Percentiles rank a stretch among this genome's conserved stretches.
Evolutionary conservation across 495 filamentous ascomycete species (phyloP).

Genomic region (Hypoxylon intermedium): DNA sequence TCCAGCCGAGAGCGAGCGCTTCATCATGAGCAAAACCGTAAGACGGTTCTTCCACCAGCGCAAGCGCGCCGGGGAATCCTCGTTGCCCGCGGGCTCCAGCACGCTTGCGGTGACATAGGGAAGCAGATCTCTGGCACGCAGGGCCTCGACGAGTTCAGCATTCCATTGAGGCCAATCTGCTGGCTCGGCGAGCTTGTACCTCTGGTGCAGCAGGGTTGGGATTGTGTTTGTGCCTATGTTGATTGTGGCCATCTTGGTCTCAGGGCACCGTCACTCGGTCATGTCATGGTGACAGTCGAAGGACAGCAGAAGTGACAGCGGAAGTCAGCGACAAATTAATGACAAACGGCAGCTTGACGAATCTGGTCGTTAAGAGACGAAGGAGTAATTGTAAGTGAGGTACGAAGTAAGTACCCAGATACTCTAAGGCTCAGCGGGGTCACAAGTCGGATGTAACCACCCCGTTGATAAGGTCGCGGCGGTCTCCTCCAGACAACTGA

Average conservation of each 20-base stretch:
- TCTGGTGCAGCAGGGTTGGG: slow-evolving; percentile 9
- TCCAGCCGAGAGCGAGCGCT: slow-evolving; percentile 17
- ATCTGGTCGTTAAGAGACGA: no score
- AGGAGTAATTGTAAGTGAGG: no score
- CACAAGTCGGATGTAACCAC: slow-evolving; percentile 23
- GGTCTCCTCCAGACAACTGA: background rate
- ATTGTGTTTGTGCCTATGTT: background rate
- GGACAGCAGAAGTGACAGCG: no score
- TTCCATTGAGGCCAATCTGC: slow-evolving; percentile 30
- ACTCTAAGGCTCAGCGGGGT: slow-evolving; percentile 26
- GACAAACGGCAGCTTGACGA: no score
- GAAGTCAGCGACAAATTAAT: no score
- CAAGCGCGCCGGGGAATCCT: slow-evolving; percentile 6
- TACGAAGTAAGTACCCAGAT: no score
- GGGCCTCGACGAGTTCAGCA: slow-evolving; percentile 25
- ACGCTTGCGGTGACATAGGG: slow-evolving; percentile 23
- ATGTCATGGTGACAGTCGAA: no score
- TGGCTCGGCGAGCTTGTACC: slow-evolving; percentile 9
- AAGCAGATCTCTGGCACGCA: slow-evolving; percentile 18
- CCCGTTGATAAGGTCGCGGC: slow-evolving; percentile 19
- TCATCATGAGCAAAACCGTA: slow-evolving; percentile 25
- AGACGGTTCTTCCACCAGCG: slow-evolving; percentile 25
- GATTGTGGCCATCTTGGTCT: slow-evolving; percentile 23
- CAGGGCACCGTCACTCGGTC: no score
- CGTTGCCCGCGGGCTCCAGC: slow-evolving; percentile 11